Evolutionary conservation across 202 grass and related monocot genomes (phyloP), one percentile per base, ranked within the genome.

Genomic region (Elaeis oleifera): DNA sequence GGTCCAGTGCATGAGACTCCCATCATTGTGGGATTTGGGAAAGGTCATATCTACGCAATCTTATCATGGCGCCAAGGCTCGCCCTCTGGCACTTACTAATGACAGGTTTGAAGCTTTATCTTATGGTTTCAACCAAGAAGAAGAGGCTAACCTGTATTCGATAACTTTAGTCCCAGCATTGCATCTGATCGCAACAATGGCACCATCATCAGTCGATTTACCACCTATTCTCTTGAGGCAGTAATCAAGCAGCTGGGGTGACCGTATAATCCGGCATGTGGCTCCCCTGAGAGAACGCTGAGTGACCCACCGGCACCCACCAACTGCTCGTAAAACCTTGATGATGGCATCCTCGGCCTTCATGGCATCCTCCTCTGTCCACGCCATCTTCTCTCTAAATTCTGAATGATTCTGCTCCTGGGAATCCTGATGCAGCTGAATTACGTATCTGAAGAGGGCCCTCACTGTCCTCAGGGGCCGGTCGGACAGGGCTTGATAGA

Each of bases 91-190:
- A 6, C 5, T 6, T 31, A 31, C 6, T 31, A 31, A 6, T 6
- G 28, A 31, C 5, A 31, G 5, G 28, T 6, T 31, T 31, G 28
- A 1, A 31, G 7, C 5, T 31, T 31, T 13, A 44, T 44, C 8
- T 44, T 3, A 13, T 1, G 11, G 36, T 44, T 44, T 44, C 36
- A 44, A 39, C 11, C 36, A 1, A 39, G 9, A 59, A 16, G 23
- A 36, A 44, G 18, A 14, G 17, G 64, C 65, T 0, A 67, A 86
- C 87, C 87, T 83, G 79, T 78, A 90, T 39, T 90, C 82, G 4
- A 85, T 23, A 2, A 73, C 69, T 5, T 61, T 85, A 6, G 27
- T 61, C 53, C 80, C 73, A 14, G 64, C 75, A 62, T 86, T 83
- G 61, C 79, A 83, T 69, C 73, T 56, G 53, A 75, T 73, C 11